Evolutionary conservation across 2,329 filamentous ascomycete genomes (phyloP), one percentile per base, ranked within the genome.

Genomic region (Cordyceps fumosorosea): DNA sequence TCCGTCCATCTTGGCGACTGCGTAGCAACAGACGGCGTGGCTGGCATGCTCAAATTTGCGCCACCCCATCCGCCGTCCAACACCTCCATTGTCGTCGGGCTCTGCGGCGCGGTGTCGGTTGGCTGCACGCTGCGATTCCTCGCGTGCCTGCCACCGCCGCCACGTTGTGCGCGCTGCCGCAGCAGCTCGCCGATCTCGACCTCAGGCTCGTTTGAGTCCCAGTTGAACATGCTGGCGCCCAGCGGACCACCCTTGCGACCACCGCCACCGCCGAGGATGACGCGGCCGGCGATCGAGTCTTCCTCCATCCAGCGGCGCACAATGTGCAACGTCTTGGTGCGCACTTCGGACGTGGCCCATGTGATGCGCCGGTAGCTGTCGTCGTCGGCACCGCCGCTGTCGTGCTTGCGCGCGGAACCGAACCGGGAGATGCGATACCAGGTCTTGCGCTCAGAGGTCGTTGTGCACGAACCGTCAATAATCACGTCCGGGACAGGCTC

Each of bases 241-340:
- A 78, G 76, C 8, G 58, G 71, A 1, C 72, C 74, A 0, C 69
- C 68, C 18, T 77, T 73, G 53, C 76, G 72, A 55, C 76, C 73
- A 0, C 76, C 75, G 3, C 76, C 72, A 55, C 76, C 73, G 0
- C 76, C 75, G 3, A 75, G 68, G 26, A 74, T 70, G 7, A 73
- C 69, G n/a, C 80, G 79, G 1, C 84, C 82, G 2, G 81, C 76
- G 32, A 84, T 81, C 0, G 83, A 82, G 66, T 86, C 85, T 66
- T 88, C 82, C 66, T 87, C 83, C 79, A 88, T 85, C 86, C 86
- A 89, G 29, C 84, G 78, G 29, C 82, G 78, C 20, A 89, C 85
- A 47, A 84, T 84, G 62, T 81, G 79, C 63, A 85, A 77, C 1
- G 81, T 83, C 10, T 84, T 79, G 14, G 73, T 71, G 26, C 83